Evolutionary conservation across 257 asterid species (phyloP), one percentile per base, ranked within the genome.

Genomic region (Asclepias syriaca): DNA sequence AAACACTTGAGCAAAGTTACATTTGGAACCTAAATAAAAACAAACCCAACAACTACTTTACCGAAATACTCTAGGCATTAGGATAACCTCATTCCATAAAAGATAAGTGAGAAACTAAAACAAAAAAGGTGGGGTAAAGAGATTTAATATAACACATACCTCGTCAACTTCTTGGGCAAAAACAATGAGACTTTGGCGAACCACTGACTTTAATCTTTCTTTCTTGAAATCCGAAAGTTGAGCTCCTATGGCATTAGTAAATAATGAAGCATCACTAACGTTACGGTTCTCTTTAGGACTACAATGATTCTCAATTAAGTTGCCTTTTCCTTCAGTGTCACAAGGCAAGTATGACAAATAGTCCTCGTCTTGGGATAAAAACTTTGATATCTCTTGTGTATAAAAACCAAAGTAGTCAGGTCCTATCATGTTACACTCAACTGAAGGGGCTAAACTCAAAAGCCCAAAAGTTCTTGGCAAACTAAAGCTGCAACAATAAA

Each of bases 401-500:
- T 81, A 94, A 72, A 74, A 85, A 24, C 91, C 91, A 78, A 93
- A 91, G 72, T 78, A 85, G 71, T 91, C 96, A 5, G 97, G 94
- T 72, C 90, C 93, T 50, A 74, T 18, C 43, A 18, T 45, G 67
- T 70, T 69, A 51, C 51, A 67, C 49, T 55, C 81, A 34, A 72
- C 69, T 22, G 83, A 72, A 48, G 87, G 45, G 53, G 84, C 71
- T 43, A 86, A 49, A 60, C 70, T 74, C 49, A 56, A 57, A 22
- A 70, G 60, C 78, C 34, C 32, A 46, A 73, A 76, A 75, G 66
- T 67, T 75, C 77, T 85, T 40, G 85, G 72, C 93, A 91, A 81
- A 53, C 37, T 66, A 80, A 18, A 55, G n/a, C 80, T 88, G 88
- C 80, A 77, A 57, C 71, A 77, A 67, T 76, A 72, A 72, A 78